phyloP scores from a whole-genome alignment of 495 filamentous ascomycete genomes.

The Podospora australis region DNA sequence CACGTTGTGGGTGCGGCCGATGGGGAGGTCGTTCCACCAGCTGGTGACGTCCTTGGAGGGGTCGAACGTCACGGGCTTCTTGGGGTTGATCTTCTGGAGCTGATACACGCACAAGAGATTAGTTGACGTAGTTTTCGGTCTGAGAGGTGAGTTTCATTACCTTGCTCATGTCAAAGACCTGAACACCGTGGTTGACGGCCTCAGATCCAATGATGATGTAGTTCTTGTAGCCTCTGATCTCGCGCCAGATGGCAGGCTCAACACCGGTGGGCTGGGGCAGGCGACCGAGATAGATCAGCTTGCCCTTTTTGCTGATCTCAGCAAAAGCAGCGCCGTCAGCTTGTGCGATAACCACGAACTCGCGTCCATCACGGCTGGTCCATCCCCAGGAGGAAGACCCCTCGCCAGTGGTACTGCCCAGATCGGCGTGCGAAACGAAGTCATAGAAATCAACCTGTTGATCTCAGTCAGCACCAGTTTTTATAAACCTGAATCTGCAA shows the following conservation, averaged over 20 bases:
- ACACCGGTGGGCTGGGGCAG: constrained; percentile 42
- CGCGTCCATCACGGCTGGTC: constrained; percentile 51
- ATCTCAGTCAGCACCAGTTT: neutral
- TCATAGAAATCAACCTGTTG: constrained; percentile 44
- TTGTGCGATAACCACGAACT: constrained; percentile 53
- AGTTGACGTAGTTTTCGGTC: too few species aligned
- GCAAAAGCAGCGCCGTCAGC: constrained; percentile 52
- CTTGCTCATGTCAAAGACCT: constrained; percentile 48
- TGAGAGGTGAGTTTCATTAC: neutral
- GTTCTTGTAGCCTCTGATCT: constrained; percentile 39
- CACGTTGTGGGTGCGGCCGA: constrained; percentile 45
- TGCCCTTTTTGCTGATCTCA: constrained; percentile 45
- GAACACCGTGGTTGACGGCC: constrained; percentile 40
- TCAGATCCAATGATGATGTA: constrained; percentile 46
- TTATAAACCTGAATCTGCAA: neutral
- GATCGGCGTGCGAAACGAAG: constrained; percentile 45
- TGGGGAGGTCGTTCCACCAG: constrained; percentile 23
- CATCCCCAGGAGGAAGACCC: constrained; percentile 48
- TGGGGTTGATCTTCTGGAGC: constrained; percentile 20
- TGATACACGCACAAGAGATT: neutral
- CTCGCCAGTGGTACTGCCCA: constrained; percentile 38
- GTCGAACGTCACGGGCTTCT: constrained; percentile 24
- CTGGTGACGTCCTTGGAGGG: constrained; percentile 31
- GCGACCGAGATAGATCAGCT: constrained; percentile 49
- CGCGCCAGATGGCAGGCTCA: constrained; percentile 40